A percentile compares a stretch with the other conserved stretches of the same genome.
Evolutionary conservation across 2,329 filamentous ascomycete genomes (phyloP).

Genomic region (Colletotrichum spinosum): DNA sequence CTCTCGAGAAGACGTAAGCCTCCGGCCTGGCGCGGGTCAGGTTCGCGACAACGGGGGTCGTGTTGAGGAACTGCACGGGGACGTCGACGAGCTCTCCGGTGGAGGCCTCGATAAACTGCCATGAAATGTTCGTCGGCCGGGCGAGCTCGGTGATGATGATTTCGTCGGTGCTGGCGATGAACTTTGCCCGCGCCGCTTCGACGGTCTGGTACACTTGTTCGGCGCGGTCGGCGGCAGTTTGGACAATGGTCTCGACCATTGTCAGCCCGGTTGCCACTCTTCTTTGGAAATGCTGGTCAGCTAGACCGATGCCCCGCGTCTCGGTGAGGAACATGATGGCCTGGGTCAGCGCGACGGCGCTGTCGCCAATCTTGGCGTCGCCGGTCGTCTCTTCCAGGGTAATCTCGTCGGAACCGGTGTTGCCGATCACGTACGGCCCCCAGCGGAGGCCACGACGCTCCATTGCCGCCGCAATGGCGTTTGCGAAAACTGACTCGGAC

Average conservation of each 20-base stretch:
- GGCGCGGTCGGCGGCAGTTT: slow-evolving; percentile 45
- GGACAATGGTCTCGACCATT: slow-evolving; percentile 43
- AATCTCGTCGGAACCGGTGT: slow-evolving; percentile 21
- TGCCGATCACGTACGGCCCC: slow-evolving; percentile 44
- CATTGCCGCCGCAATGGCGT: slow-evolving; percentile 44
- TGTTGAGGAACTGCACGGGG: slow-evolving; percentile 45
- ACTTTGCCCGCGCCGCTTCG: slow-evolving; percentile 42
- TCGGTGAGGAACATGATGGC: slow-evolving; percentile 46
- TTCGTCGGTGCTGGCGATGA: slow-evolving; percentile 43
- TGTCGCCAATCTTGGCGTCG: slow-evolving; percentile 46
- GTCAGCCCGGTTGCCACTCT: slow-evolving; percentile 43
- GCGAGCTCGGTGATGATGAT: slow-evolving; percentile 46
- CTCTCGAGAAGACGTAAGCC: slow-evolving; percentile 45
- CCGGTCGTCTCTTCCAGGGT: slow-evolving; percentile 44
- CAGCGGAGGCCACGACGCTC: slow-evolving; percentile 43
- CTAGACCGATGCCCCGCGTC: slow-evolving; percentile 46
- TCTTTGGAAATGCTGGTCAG: slow-evolving; percentile 46
- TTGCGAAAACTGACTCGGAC: slow-evolving; percentile 44
- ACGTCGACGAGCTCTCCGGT: slow-evolving; percentile 44
- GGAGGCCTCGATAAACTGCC: slow-evolving; percentile 43
- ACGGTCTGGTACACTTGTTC: slow-evolving; percentile 43
- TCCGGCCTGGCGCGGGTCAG: slow-evolving; percentile 46
- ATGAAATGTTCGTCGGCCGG: slow-evolving; percentile 37
- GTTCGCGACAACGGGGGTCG: slow-evolving; percentile 43
- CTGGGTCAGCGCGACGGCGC: slow-evolving; percentile 44